These are phyloP conservation scores for Achaetomiella virescens DNA, from an alignment of 495 filamentous ascomycete species.

Conservation along the genomic window DNA sequence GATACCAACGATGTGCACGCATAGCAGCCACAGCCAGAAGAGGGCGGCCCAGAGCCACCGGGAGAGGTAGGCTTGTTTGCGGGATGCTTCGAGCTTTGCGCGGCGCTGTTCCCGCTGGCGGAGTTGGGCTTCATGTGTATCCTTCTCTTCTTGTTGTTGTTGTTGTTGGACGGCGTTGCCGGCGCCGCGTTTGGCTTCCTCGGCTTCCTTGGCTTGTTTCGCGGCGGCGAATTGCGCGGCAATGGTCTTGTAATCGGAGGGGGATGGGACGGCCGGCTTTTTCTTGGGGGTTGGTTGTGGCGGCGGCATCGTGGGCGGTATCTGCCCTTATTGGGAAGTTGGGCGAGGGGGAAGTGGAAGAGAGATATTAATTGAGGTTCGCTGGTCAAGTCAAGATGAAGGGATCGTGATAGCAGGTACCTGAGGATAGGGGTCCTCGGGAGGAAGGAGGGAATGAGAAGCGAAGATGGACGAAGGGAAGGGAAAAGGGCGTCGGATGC, in stretches of 20 bases:
- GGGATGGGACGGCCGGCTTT: conserved; percentile 12
- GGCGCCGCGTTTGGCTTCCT: conserved; percentile 16
- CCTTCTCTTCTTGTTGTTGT: neutral
- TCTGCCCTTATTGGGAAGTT: too few relatives aligned
- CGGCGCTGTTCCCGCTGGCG: conserved; percentile 30
- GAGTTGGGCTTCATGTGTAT: conserved; percentile 6
- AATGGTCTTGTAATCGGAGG: conserved; percentile 37
- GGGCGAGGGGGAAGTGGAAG: too few relatives aligned
- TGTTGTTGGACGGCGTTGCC: neutral
- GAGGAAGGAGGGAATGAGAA: conserved; percentile 11
- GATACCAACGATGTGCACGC: conserved; percentile 73
- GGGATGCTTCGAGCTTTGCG: conserved; percentile 34
- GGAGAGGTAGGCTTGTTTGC: conserved; percentile 36
- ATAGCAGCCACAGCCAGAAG: conserved; percentile 51
- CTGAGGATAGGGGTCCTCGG: conserved; percentile 25
- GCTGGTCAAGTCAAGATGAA: neutral
- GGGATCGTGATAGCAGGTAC: conserved; percentile 6
- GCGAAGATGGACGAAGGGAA: neutral
- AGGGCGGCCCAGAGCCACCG: conserved; percentile 44
- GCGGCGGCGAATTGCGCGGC: conserved; percentile 42
- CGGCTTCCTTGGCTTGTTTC: conserved; percentile 39
- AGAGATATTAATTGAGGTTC: neutral
- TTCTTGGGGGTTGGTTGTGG: conserved; percentile 23
- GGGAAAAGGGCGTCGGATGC: neutral
- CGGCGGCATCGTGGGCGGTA: conserved; percentile 22